Evolutionary conservation across 2,329 filamentous ascomycete genomes (phyloP).

Genomic region (Penicillium sp.): DNA sequence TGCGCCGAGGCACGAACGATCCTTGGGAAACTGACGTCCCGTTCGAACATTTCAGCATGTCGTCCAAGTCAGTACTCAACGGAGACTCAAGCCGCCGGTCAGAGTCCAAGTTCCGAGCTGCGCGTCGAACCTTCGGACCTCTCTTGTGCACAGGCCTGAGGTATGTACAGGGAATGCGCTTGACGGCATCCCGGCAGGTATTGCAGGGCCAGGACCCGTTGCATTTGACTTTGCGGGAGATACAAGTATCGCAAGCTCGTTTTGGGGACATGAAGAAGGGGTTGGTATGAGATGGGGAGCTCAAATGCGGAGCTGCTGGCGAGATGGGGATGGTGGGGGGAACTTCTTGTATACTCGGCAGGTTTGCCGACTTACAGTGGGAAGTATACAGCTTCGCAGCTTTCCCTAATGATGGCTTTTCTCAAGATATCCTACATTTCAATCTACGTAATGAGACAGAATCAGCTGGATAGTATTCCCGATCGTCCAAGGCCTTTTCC

Average conservation of each 20-base stretch:
- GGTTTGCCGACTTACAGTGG: neutral
- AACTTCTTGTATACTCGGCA: neutral
- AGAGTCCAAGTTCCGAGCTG: neutral
- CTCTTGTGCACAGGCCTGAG: slow-evolving; percentile 27
- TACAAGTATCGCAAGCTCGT: slow-evolving; percentile 32
- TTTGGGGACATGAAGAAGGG: slow-evolving; percentile 16
- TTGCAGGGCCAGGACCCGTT: slow-evolving; percentile 29
- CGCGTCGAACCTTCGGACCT: slow-evolving; percentile 27
- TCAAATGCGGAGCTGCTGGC: neutral
- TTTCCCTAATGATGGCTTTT: neutral
- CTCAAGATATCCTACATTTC: neutral
- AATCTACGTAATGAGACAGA: neutral
- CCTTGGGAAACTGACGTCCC: neutral
- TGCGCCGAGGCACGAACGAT: neutral
- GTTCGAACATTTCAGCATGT: neutral
- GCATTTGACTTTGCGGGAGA: slow-evolving; percentile 32
- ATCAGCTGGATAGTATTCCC: neutral
- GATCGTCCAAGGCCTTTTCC: neutral
- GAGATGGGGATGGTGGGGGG: neutral
- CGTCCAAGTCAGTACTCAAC: neutral
- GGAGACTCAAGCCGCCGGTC: neutral
- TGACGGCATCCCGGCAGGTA: slow-evolving; percentile 23
- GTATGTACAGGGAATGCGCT: slow-evolving; percentile 26
- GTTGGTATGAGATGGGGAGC: neutral
- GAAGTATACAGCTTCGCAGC: neutral